Evolutionary conservation across 345 rosid species (phyloP).

Genomic region (Triadica sebifera): DNA sequence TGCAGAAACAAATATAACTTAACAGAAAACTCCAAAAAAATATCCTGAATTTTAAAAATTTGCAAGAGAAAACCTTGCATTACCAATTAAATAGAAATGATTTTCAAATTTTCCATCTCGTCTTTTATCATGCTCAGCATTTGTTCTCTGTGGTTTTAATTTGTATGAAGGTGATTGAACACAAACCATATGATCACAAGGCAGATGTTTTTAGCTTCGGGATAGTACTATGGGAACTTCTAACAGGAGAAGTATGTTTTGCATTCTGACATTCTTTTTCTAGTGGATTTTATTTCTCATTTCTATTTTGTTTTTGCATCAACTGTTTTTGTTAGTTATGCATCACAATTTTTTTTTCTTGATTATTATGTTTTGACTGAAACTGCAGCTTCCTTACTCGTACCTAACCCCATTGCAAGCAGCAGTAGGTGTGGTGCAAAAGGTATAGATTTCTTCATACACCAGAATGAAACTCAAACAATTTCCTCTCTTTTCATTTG

Average conservation of each 20-base stretch:
- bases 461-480: slow-evolving; percentile 2
- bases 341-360: background rate
- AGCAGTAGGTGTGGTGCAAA: slow-evolving; percentile 90
- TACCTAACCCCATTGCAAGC: slow-evolving; percentile 83
- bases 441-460: slow-evolving; percentile 37
- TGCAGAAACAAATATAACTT: background rate
- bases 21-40: background rate
- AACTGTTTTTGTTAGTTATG: slow-evolving; percentile 10
- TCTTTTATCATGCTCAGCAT: background rate
- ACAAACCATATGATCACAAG: slow-evolving; percentile 83
- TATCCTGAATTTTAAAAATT: background rate
- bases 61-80: background rate
- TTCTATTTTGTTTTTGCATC: background rate
- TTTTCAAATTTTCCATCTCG: background rate
- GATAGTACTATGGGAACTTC: slow-evolving; percentile 85
- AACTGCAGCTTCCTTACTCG: slow-evolving; percentile 73
- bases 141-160: slow-evolving; percentile 5
- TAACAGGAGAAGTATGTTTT: slow-evolving; percentile 79
- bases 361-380: slow-evolving; percentile 6
- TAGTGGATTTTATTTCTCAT: background rate
- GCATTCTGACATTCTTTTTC: background rate
- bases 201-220: slow-evolving; percentile 95
- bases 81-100: background rate
- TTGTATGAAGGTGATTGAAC: slow-evolving; percentile 82
- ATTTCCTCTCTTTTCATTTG: background rate